Percentiles rank a stretch among this genome's conserved stretches.
Evolutionary conservation across 331 rosid species (phyloP).

Genomic region (Dryas integrifolia): DNA sequence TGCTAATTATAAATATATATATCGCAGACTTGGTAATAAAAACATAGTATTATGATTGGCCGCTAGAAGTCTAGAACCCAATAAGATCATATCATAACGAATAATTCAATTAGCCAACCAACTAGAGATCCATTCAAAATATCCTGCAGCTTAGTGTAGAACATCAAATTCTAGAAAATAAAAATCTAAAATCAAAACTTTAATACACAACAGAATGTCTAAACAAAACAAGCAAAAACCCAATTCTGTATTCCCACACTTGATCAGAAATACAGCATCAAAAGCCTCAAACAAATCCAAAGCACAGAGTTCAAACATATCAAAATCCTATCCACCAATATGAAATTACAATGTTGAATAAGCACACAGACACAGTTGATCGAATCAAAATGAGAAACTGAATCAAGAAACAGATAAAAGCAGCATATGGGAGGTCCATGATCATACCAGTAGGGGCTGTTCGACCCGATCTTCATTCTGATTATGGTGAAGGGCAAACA

Average conservation of each 20-base stretch:
- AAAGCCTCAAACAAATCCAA: slow-evolving; percentile 15
- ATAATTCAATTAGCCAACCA: background rate
- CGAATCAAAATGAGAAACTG: background rate
- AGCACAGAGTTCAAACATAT: slow-evolving; percentile 13
- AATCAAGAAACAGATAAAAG: background rate
- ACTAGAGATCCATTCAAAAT: slow-evolving; percentile 9
- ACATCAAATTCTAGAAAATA: no score
- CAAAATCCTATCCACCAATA: slow-evolving; percentile 6
- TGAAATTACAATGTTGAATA: slow-evolving; percentile 6
- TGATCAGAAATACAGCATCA: slow-evolving; percentile 11
- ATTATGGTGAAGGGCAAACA: slow-evolving; percentile 76
- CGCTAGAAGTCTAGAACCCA: background rate
- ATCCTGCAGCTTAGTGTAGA: background rate
- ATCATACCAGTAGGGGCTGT: slow-evolving; percentile 51
- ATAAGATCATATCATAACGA: background rate
- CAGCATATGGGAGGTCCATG: background rate
- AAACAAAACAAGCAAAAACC: background rate
- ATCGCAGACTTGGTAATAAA: background rate
- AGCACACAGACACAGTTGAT: background rate
- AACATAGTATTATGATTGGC: background rate
- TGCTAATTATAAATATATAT: background rate
- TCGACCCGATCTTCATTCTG: slow-evolving; percentile 73
- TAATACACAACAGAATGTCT: background rate
- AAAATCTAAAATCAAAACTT: background rate
- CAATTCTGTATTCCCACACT: background rate